Evolutionary conservation across 805 yeast species (phyloP).

Genomic region (Metschnikowia picachoensis): DNA sequence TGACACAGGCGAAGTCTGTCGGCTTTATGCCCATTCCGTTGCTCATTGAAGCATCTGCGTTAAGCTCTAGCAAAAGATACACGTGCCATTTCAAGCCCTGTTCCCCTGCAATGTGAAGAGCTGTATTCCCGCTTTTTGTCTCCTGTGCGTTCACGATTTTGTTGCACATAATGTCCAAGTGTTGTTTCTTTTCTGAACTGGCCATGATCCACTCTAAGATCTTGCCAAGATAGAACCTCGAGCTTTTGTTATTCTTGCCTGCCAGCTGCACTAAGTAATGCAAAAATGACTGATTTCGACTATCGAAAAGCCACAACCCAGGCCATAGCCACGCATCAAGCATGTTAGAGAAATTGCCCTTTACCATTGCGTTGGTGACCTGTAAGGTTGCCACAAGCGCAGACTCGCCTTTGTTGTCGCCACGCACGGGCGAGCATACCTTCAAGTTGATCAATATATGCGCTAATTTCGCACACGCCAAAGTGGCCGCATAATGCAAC

Average conservation of each 20-base stretch:
- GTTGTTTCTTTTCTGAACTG: slow-evolving; percentile 19
- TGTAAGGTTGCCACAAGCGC: slow-evolving; percentile 61
- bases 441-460: slow-evolving; percentile 32
- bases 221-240: slow-evolving; percentile 32
- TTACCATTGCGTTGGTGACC: slow-evolving; percentile 80
- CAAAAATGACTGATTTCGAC: slow-evolving; percentile 70
- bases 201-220: slow-evolving; percentile 32
- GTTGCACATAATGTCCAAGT: slow-evolving; percentile 13
- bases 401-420: slow-evolving; percentile 36
- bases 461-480: slow-evolving; percentile 36
- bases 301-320: slow-evolving; percentile 41
- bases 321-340: slow-evolving; percentile 70
- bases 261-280: slow-evolving; percentile 72
- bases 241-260: slow-evolving; percentile 29
- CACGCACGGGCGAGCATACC: slow-evolving; percentile 37
- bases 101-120: slow-evolving; percentile 41
- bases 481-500: slow-evolving; percentile 41
- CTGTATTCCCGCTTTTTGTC: slow-evolving; percentile 34
- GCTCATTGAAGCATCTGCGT: slow-evolving; percentile 57
- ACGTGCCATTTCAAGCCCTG: slow-evolving; percentile 37
- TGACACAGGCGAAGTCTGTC: slow-evolving; percentile 73
- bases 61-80: slow-evolving; percentile 30
- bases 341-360: slow-evolving; percentile 66
- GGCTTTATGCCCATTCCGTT: slow-evolving; percentile 88
- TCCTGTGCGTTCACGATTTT: slow-evolving; percentile 34